Evolutionary conservation across 192 early-diverging fungal species (phyloP).

Genomic region (Coemansia sp.): DNA sequence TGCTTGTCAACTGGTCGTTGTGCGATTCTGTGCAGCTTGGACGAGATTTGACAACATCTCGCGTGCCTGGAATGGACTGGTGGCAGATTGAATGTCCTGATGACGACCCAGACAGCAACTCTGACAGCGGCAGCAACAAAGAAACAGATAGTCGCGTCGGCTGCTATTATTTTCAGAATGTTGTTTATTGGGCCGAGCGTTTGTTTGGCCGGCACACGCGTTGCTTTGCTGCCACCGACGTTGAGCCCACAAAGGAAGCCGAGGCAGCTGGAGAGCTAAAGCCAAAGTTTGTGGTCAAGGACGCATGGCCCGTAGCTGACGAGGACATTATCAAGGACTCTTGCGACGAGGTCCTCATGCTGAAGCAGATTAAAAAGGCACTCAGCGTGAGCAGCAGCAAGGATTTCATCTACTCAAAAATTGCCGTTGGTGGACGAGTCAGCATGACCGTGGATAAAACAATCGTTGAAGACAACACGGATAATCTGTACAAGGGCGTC

Average conservation of each 20-base stretch:
- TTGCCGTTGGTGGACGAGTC: background rate
- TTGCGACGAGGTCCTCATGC: background rate
- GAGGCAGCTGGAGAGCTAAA: background rate
- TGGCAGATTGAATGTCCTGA: background rate
- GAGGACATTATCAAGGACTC: background rate
- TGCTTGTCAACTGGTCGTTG: constrained; percentile 7
- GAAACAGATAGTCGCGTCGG: too few relatives aligned
- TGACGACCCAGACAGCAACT: background rate
- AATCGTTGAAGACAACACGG: background rate
- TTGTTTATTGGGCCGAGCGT: background rate
- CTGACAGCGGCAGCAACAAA: background rate
- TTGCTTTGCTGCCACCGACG: constrained; percentile 4
- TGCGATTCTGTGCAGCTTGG: constrained; percentile 7
- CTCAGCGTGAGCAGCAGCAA: background rate
- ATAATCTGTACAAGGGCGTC: background rate
- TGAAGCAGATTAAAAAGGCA: background rate
- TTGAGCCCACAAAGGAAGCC: background rate
- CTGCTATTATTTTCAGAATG: background rate
- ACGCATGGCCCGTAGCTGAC: background rate
- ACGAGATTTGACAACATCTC: background rate
- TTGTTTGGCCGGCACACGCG: constrained; percentile 11
- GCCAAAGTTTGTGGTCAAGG: constrained; percentile 3
- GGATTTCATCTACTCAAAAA: background rate
- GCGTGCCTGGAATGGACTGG: background rate
- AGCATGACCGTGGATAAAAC: background rate